A percentile compares a stretch with the other conserved stretches of the same genome.
Conservation (phyloP, 2,329 filamentous ascomycete species). For the Colletotrichum somersetense region DNA sequence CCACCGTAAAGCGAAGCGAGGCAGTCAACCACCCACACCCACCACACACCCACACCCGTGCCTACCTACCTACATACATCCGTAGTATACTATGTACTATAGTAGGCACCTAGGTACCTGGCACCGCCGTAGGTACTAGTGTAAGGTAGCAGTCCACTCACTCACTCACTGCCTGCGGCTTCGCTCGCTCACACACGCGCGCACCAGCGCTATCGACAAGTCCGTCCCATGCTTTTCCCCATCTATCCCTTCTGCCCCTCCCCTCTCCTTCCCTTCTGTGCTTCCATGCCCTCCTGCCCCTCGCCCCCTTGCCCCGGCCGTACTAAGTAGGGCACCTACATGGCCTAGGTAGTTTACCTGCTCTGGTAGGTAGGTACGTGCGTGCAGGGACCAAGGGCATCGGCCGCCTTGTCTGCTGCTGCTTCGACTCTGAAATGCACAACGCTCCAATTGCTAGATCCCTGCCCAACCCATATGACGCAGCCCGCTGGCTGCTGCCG, state of each 20-base stretch:
- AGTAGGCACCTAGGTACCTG: too few species aligned
- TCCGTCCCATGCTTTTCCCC: conserved; percentile 33
- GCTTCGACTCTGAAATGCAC: conserved; percentile 35
- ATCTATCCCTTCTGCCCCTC: conserved; percentile 1
- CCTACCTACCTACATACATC: conserved; percentile 1
- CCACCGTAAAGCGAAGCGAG: conserved; percentile 19
- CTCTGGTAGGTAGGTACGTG: neutral
- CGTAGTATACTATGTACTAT: too few species aligned
- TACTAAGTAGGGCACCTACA: too few species aligned
- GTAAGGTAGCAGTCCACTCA: neutral
- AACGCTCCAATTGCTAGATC: conserved; percentile 51
- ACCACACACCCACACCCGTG: conserved; percentile 1
- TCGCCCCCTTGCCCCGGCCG: conserved; percentile 11
- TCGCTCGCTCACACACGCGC: conserved; percentile 12
- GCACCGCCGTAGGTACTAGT: too few species aligned
- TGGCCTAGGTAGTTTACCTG: neutral
- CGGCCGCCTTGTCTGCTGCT: conserved; percentile 37
- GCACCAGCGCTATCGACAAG: conserved; percentile 37
- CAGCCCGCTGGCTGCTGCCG: conserved; percentile 42
- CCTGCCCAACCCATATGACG: conserved; percentile 49
- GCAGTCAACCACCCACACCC: conserved; percentile 20
- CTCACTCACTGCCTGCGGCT: conserved; percentile 12
- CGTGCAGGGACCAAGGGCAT: conserved; percentile 26
- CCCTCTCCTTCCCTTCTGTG: neutral
- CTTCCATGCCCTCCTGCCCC: conserved; percentile 1